Evolutionary conservation across 2,329 filamentous ascomycete species (phyloP).

Genomic region (Talaromyces rugulosus): DNA sequence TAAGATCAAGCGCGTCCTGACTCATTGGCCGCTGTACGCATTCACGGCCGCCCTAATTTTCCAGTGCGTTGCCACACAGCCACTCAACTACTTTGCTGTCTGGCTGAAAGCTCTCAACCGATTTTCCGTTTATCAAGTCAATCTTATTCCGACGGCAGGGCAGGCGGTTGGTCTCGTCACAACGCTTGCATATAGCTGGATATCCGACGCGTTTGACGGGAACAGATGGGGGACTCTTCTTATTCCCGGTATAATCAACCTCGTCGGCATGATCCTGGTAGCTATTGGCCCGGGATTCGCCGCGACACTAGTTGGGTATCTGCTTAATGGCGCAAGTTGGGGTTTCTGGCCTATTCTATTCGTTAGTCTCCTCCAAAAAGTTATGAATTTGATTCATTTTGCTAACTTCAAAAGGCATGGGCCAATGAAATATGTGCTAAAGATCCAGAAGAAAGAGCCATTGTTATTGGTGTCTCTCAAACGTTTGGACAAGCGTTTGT

Average conservation of each 20-base stretch:
- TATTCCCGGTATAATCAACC: constrained; percentile 18
- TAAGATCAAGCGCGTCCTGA: constrained; percentile 16
- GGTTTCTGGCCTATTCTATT: constrained; percentile 18
- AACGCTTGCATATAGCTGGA: constrained; percentile 16
- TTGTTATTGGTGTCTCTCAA: constrained; percentile 16
- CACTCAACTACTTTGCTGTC: constrained; percentile 18
- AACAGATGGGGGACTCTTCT: constrained; percentile 15
- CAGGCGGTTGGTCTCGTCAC: constrained; percentile 15
- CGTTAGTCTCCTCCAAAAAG: constrained; percentile 5
- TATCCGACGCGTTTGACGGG: constrained; percentile 16
- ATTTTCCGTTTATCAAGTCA: constrained; percentile 19
- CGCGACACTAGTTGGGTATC: constrained; percentile 17
- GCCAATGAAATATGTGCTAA: constrained; percentile 17
- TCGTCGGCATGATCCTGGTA: constrained; percentile 18
- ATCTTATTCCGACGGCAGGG: constrained; percentile 17
- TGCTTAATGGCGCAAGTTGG: constrained; percentile 20
- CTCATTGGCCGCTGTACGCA: constrained; percentile 16
- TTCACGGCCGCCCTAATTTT: constrained; percentile 16
- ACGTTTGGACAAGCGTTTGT: constrained; percentile 19
- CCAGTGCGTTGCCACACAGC: constrained; percentile 18
- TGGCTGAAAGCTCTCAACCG: constrained; percentile 17
- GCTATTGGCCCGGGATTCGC: constrained; percentile 18
- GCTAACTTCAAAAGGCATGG: constrained; percentile 11
- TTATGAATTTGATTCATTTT: not conserved
- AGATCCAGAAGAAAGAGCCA: constrained; percentile 22